A percentile compares a stretch with the other conserved stretches of the same genome.
phyloP scores from a whole-genome alignment of 1,284 basidiomycete species.

The Agaricales sp. region DNA sequence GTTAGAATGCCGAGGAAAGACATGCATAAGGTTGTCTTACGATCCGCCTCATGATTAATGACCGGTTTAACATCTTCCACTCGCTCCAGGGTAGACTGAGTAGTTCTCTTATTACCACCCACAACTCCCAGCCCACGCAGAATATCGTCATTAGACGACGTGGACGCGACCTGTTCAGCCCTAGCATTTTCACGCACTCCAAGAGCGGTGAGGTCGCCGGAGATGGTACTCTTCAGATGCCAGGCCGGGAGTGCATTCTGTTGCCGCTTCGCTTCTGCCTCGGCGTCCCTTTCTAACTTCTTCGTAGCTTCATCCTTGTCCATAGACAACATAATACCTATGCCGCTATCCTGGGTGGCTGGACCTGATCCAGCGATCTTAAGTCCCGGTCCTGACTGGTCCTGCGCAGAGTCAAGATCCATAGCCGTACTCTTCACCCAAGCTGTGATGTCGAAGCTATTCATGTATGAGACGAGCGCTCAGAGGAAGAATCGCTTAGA shows the following conservation, averaged over 20 bases:
- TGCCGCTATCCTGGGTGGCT: constrained; percentile 52
- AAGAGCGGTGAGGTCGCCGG: constrained; percentile 81
- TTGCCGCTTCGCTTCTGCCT: constrained; percentile 69
- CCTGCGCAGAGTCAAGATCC: constrained; percentile 49
- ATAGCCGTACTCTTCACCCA: constrained; percentile 67
- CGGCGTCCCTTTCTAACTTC: constrained; percentile 53
- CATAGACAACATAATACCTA: constrained; percentile 72
- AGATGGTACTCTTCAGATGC: constrained; percentile 92
- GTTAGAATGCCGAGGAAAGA: constrained; percentile 4
- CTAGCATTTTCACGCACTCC: constrained; percentile 62
- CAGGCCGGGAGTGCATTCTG: constrained; percentile 90
- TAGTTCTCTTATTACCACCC: constrained; percentile 18
- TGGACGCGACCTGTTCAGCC: constrained; percentile 24
- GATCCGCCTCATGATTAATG: constrained; percentile 48
- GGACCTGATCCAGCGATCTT: constrained; percentile 65
- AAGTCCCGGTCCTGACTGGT: constrained; percentile 43
- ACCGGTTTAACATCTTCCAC: constrained; percentile 47
- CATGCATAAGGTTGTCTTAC: no score
- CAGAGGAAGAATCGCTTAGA: constrained; percentile 1
- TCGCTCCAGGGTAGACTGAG: constrained; percentile 17
- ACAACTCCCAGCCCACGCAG: constrained; percentile 52
- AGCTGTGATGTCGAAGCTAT: constrained; percentile 72
- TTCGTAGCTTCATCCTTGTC: constrained; percentile 72
- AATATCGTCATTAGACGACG: constrained; percentile 55
- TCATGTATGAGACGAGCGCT: background rate